Base-by-base conservation (phyloP, 2,329 filamentous ascomycete genomes). In the Dactylellina sp. region DNA sequence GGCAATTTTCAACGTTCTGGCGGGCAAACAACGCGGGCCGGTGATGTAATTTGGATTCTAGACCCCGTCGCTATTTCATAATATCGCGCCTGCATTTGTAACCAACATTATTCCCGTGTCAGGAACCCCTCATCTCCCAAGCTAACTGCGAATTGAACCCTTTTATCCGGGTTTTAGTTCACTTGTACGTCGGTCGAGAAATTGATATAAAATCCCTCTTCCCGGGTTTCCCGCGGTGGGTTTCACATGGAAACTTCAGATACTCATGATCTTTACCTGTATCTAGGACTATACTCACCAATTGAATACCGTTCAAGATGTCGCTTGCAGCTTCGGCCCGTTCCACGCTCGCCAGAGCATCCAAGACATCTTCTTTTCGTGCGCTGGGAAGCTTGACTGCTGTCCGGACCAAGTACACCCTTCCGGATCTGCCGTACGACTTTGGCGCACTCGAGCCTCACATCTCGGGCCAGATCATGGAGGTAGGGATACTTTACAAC, bases 391-490 rank as follows among this genome's bases (percentile, higher is more conserved):
- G 88, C 82, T 89, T 89, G 78, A 90, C 87, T 81, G 96, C 96
- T 80, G 86, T 89, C 78, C 89, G 93, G 79, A 89, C 88, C 83
- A 97, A 97, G 86, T 94, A 91, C 59, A 97, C 93, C 44, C 90
- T 99, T 44, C 95, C 95, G 76, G 93, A 97, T 80, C 89, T 98
- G 11, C 81, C 88, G 79, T 93, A 98, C 81, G 95, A 97, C 86
- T 99, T 97, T 83, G 92, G 90, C 81, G 95, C 93, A 59, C 92
- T 99, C 79, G 95, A 99, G 84, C 77, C 78, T 4, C 50, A 72
- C 42, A 88, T 97, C 84, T 93, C 90, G 53, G 90, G 91, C 81
- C 88, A 95, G 84, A 97, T 97, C 85, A 97, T 97, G 93, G 91
- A 96, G 84, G 76, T 78, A 32, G 46, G n/a, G n/a, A n/a, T 9